These are phyloP conservation scores for Ogataea henricii DNA, from an alignment of 805 yeast genomes.

Conservation along the genomic window DNA sequence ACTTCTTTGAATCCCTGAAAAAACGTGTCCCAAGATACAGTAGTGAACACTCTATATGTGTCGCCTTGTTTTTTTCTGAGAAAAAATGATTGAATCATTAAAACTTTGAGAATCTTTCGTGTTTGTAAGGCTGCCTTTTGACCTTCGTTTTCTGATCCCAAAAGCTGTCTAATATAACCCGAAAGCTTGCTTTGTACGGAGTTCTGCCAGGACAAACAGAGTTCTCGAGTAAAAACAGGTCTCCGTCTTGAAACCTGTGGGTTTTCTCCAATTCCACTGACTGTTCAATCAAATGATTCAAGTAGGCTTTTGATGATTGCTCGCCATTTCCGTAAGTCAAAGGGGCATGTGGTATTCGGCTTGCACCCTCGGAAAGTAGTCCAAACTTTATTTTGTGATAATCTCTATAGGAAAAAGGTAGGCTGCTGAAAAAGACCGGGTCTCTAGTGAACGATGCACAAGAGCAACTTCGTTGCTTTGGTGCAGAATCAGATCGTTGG, in stretches of 20 bases:
- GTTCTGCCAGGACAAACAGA: slow-evolving; percentile 30
- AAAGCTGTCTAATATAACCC: slow-evolving; percentile 28
- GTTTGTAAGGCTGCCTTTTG: slow-evolving; percentile 11
- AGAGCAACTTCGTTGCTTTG: slow-evolving; percentile 11
- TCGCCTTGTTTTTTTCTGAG: no score
- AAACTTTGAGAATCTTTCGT: slow-evolving; percentile 5
- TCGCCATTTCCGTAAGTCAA: slow-evolving; percentile 27
- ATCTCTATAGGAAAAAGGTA: slow-evolving; percentile 25
- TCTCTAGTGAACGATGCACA: slow-evolving; percentile 9
- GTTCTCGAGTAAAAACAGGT: slow-evolving; percentile 27
- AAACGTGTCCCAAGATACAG: no score
- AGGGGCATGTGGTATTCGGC: slow-evolving; percentile 7
- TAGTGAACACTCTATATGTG: no score
- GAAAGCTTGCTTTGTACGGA: slow-evolving; percentile 22
- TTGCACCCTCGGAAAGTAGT: not conserved
- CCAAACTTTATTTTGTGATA: slow-evolving; percentile 12
- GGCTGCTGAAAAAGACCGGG: slow-evolving; percentile 27
- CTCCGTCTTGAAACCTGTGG: slow-evolving; percentile 27
- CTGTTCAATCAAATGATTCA: slow-evolving; percentile 25
- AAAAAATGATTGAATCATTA: no score
- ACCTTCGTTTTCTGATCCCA: slow-evolving; percentile 17
- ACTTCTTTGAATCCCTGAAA: not conserved
- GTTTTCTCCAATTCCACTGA: slow-evolving; percentile 25
- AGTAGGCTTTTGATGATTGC: slow-evolving; percentile 24
- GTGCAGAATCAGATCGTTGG: slow-evolving; percentile 15